phyloP scores from a whole-genome alignment of 2,329 filamentous ascomycete species.

The Scedosporium apiospermum region DNA sequence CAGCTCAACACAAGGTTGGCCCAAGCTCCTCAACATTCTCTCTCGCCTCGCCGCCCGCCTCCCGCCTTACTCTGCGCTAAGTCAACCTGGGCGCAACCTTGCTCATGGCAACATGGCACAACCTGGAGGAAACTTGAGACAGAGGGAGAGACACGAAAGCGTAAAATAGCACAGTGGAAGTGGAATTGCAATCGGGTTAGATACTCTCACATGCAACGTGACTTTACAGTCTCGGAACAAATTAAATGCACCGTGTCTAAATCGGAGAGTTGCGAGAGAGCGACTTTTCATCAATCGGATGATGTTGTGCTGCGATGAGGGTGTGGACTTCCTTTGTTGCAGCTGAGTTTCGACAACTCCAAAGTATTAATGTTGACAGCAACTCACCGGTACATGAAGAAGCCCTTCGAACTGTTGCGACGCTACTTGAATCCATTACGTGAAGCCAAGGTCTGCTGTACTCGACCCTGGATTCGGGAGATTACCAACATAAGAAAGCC shows the following conservation, averaged over 20 bases:
- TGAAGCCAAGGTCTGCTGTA: neutral
- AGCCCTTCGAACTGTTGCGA: neutral
- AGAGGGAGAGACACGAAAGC: neutral
- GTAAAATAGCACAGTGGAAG: no score
- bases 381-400: no score
- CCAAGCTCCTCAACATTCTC: constrained; percentile 7
- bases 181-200: no score
- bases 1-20: constrained; percentile 5
- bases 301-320: no score
- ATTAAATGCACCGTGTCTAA: no score
- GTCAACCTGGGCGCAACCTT: neutral
- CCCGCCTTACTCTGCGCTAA: neutral
- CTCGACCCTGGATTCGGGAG: neutral
- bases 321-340: no score
- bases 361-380: no score
- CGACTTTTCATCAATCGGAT: no score
- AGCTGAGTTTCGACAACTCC: no score
- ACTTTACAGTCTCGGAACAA: no score
- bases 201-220: no score
- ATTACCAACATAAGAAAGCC: neutral
- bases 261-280: no score
- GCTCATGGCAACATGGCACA: neutral
- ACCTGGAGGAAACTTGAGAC: neutral
- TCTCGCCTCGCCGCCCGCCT: neutral
- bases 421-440: neutral